Base-by-base conservation (phyloP, 164 flowering plant genomes). In the Cinnamomum micranthum region DNA sequence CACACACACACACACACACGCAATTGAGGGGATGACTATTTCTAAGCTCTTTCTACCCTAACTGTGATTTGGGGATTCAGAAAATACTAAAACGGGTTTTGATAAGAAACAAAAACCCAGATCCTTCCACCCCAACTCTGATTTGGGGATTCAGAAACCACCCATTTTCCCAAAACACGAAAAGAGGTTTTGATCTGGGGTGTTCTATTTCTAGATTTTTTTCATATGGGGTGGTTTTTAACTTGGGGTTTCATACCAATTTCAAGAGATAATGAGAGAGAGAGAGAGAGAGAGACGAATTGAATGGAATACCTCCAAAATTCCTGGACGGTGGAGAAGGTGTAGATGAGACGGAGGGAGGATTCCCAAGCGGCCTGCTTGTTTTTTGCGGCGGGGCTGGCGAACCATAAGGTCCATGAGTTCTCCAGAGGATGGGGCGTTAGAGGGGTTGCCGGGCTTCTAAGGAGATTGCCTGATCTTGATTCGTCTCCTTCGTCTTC, bases 351-450 rank as follows among this genome's bases (percentile, higher is more conserved):
- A 55, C 98, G 89, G 28, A 93, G 85, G 19, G 92, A 83, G 77
- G 85, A 86, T 20, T 97, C 99, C 98, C 98, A 95, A 4, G 87
- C 75, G 35, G 79, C 82, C 70, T 88, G 93, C 80, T 83, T 93
- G 20, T 85, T 68, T 71, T 87, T 92, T 17, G 88, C 88, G 0
- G 84, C 75, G 0, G 92, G 92, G 60, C 82, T 91, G 71, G 93
- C 93, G 84, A 92, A 93, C 99, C 97, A 95, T 85, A 95, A 92
- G 17, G 99, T 92, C 98, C 99, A 93, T 0, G 93, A 80, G 41
- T 91, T 82, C 83, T 92, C 97, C 19, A 93, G 84, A 0, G 87
- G 89, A 51, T 91, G 77, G 11, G 6, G 70, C 10, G 9, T 72
- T 13, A 10, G 78, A 74, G 50, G 71, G 2, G 63, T 51, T 75